Evolutionary conservation across 371 early-diverging fungal species (phyloP).

Genomic region (Mortierella sp.): DNA sequence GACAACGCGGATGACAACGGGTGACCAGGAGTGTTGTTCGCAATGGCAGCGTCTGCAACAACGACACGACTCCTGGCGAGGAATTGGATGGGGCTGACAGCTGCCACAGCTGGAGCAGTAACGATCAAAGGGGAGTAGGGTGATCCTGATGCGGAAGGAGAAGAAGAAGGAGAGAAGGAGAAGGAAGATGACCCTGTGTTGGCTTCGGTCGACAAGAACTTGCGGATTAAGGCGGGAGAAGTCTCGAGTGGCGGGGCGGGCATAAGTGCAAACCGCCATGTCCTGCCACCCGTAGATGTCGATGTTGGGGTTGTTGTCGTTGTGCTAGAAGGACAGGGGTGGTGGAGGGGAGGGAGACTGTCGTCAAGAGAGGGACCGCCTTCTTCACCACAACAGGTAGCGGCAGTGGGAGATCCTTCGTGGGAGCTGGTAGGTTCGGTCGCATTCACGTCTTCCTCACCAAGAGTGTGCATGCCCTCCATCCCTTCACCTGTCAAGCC

Average conservation of each 20-base stretch:
- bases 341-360: not conserved
- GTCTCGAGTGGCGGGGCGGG: conserved; percentile 4
- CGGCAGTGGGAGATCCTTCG: not conserved
- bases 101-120: conserved; percentile 6
- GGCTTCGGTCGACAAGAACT: conserved; percentile 2
- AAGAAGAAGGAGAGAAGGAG: not conserved
- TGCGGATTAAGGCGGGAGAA: conserved; percentile 11
- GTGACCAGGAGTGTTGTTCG: not conserved
- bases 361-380: not conserved
- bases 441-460: not conserved
- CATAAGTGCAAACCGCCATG: conserved; percentile 4
- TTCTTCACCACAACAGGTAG: not conserved
- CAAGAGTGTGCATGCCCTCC: not conserved
- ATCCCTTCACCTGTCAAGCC: not conserved
- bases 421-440: conserved; percentile 5
- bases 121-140: not conserved
- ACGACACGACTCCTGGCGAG: conserved; percentile 1
- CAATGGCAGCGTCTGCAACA: not conserved
- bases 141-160: not conserved
- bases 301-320: not conserved
- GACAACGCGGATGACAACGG: not conserved
- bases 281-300: not conserved
- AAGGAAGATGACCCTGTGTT: not conserved
- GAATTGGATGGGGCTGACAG: not conserved
- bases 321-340: not conserved